These are phyloP conservation scores for Penicillium cataractarum DNA, from an alignment of 495 filamentous ascomycete species.

Conservation along the genomic window DNA sequence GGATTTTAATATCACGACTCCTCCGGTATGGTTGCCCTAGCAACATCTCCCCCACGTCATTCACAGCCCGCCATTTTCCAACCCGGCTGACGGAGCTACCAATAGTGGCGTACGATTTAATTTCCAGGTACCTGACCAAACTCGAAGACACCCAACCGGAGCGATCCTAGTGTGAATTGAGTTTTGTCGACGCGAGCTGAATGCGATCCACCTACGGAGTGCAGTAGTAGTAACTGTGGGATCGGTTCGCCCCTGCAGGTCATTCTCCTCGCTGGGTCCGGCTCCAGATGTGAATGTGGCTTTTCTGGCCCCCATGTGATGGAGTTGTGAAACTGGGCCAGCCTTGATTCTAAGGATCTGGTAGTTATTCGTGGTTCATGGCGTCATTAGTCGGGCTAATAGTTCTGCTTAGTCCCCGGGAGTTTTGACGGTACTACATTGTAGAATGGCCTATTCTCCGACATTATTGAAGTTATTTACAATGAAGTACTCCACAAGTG, in stretches of 20 bases:
- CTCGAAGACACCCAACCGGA: background rate
- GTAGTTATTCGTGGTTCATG: slow-evolving; percentile 1
- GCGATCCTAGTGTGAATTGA: background rate
- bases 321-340: background rate
- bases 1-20: too few species aligned
- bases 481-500: too few species aligned
- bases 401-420: background rate
- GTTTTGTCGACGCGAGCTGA: slow-evolving; percentile 25
- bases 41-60: slow-evolving; percentile 41
- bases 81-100: slow-evolving; percentile 4
- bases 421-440: too few species aligned
- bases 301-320: background rate
- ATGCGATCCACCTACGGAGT: slow-evolving; percentile 22
- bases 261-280: slow-evolving; percentile 20
- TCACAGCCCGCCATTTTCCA: too few species aligned
- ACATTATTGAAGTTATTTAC: background rate
- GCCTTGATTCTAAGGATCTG: background rate
- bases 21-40: slow-evolving; percentile 42
- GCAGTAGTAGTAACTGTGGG: too few species aligned
- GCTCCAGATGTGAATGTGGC: too few species aligned
- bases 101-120: background rate
- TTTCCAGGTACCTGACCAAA: background rate
- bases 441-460: background rate
- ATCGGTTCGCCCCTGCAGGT: slow-evolving; percentile 21
- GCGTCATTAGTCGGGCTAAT: slow-evolving; percentile 2